Evolutionary conservation across 805 yeast genomes (phyloP).

Genomic region (Clavispora vitiphila): DNA sequence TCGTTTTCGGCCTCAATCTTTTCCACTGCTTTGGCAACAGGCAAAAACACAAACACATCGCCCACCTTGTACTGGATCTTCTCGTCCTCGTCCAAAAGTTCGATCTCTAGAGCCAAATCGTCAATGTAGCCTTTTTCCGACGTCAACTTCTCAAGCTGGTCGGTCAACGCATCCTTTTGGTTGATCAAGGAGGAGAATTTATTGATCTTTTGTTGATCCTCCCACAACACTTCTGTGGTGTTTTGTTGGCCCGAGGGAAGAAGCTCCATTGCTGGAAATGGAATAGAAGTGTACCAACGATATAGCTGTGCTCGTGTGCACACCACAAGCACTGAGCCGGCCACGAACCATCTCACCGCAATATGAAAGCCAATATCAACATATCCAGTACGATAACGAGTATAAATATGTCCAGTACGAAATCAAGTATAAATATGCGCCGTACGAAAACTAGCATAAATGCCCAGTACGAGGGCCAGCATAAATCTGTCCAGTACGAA

Average conservation of each 20-base stretch:
- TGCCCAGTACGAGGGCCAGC: no score
- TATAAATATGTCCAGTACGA: no score
- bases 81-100: constrained; percentile 74
- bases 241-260: constrained; percentile 54
- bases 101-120: constrained; percentile 80
- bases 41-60: constrained; percentile 67
- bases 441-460: no score
- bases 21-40: constrained; percentile 61
- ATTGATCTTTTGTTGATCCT: constrained; percentile 86
- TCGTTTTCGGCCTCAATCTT: constrained; percentile 62
- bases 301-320: not conserved
- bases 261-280: constrained; percentile 31
- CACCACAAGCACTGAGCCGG: no score
- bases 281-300: not conserved
- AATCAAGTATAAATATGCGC: no score
- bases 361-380: no score
- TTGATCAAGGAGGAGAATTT: constrained; percentile 78
- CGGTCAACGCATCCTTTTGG: constrained; percentile 56
- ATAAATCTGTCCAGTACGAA: no score
- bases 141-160: constrained; percentile 42
- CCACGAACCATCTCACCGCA: no score
- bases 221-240: constrained; percentile 64
- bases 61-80: constrained; percentile 75
- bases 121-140: constrained; percentile 84
- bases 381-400: no score